Base-by-base conservation (phyloP, 768 basidiomycete species). In the Kwoniella sp. region DNA sequence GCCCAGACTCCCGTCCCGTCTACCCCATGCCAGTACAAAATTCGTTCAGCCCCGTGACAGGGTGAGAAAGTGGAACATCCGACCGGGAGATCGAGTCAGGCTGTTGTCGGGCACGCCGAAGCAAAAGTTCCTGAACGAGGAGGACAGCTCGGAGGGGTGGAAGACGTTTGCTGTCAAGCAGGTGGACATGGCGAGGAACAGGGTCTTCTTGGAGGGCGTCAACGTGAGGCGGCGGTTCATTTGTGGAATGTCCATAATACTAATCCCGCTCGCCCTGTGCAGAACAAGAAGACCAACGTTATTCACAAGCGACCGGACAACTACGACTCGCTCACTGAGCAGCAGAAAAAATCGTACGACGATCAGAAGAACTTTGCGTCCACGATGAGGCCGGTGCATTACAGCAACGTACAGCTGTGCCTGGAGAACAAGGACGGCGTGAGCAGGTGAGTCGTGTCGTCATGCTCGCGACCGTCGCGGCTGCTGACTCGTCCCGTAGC, bases 401-500 rank as follows among this genome's bases (percentile, higher is more conserved):
- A 73, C 36, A 64, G 62, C n/a, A 73, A 73, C 37, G 69, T 73
- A 7, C 67, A 70, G 47, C 49, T 73, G 4, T 70, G 66, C 36
- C 55, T 69, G 3, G 65, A 69, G n/a, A 59, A 65, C 39, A 50
- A 39, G 20, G 36, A 52, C 9, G 56, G 59, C 5, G 38, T 50
- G 1, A 47, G 51, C 11, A 61, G 57, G 56, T 56, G 38, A 27
- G 53, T 43, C 32, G 7, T 5, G 12, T 27, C 27, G 36, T 14
- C 14, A 29, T n/a, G n/a, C 9, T 32, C 8, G 8, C 31, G 31
- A 15, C 8, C 31, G 31, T 32, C 31, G 31, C 8, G 31, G 8
- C 9, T 15, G 9, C 31, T 32, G 31, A 8, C 31, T 32, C 15
- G 31, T 43, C 29, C n/a, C 23, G 1, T 41, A 62, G 66, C 46